phyloP scores from a whole-genome alignment of 148 eudicot genomes.

The Rhododendron molle region DNA sequence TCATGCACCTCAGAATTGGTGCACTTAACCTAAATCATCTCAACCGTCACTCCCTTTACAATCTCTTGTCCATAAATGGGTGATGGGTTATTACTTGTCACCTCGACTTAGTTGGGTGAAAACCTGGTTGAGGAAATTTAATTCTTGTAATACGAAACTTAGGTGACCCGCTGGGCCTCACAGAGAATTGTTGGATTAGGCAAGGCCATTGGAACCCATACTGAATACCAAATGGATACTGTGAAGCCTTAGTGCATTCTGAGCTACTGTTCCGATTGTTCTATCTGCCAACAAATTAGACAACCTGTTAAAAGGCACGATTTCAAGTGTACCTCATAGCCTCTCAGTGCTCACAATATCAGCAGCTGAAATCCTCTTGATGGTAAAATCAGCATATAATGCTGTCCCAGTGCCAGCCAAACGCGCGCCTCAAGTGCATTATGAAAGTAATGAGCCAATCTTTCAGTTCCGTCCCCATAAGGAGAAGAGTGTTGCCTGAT shows the following conservation, averaged over 20 bases:
- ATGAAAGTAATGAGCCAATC: conserved; percentile 30
- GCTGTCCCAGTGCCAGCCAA: conserved; percentile 47
- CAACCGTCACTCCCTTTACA: not conserved
- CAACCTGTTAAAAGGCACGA: conserved; percentile 47
- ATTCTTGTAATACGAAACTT: conserved; percentile 46
- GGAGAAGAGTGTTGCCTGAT: conserved; percentile 32
- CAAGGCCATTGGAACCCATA: conserved; percentile 64
- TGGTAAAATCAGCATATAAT: conserved; percentile 20
- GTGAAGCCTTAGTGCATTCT: conserved; percentile 33
- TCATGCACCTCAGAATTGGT: not conserved
- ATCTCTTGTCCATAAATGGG: not conserved
- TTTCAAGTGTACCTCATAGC: conserved; percentile 28
- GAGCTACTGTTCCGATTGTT: conserved; percentile 32
- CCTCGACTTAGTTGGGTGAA: conserved; percentile 24
- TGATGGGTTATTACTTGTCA: not conserved
- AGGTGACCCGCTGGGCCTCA: conserved; percentile 41
- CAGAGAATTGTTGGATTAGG: conserved; percentile 42
- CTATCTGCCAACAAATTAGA: conserved; percentile 42
- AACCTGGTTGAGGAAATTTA: conserved; percentile 52
- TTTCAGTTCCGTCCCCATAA: conserved; percentile 20
- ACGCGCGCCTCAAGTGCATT: conserved; percentile 34
- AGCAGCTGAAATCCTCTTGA: conserved; percentile 27
- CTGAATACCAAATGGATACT: conserved; percentile 55
- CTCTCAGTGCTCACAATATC: conserved; percentile 31
- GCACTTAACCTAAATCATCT: not conserved